Base-by-base conservation (phyloP, 2,329 filamentous ascomycete genomes). In the Fusarium tupiense region DNA sequence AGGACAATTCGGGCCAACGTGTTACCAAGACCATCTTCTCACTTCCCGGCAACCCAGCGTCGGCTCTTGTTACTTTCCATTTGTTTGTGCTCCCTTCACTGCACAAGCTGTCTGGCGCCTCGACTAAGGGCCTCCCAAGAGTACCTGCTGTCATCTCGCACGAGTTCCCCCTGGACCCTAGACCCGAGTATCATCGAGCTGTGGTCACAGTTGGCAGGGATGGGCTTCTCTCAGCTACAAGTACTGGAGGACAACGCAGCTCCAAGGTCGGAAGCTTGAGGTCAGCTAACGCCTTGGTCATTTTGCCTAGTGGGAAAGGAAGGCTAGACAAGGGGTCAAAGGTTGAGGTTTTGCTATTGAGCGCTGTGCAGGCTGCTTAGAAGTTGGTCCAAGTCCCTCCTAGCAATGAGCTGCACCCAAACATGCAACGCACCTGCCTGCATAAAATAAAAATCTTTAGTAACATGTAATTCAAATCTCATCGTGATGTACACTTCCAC, bases 31-130 rank as follows among this genome's bases (percentile, higher is more conserved):
- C 92, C 66, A 90, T 99, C 74, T 99, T 99, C 84, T 94, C 94
- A 0, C 87, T 99, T 0, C 96, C 96, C 0, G 96, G 96, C 0
- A 99, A 99, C 81, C 96, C 96, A 0, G 96, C 96, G 5, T 96
- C 93, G 6, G 96, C 96, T 1, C 88, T 98, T 5, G 96, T 98
- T 16, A 97, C 96, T 0, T 94, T 97, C 78, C 94, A 98, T 79
- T 89, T 99, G 4, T 98, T 99, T 82, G 95, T 98, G 14, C 86
- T 99, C 17, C 96, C 96, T 0, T 91, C 93, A 2, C 84, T 99
- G 67, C 94, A 97, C 79, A 91, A 93, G 75, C 87, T 93, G 76
- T 88, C 91, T 17, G 96, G 95, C 0, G 85, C 95, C 29, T 83
- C 83, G 46, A 91, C 91, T 0, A 85, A 86, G 1, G 94, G 95